Evolutionary conservation across 1,139 yeast species (phyloP).

Genomic region (Debaryomycetaceae sp.): DNA sequence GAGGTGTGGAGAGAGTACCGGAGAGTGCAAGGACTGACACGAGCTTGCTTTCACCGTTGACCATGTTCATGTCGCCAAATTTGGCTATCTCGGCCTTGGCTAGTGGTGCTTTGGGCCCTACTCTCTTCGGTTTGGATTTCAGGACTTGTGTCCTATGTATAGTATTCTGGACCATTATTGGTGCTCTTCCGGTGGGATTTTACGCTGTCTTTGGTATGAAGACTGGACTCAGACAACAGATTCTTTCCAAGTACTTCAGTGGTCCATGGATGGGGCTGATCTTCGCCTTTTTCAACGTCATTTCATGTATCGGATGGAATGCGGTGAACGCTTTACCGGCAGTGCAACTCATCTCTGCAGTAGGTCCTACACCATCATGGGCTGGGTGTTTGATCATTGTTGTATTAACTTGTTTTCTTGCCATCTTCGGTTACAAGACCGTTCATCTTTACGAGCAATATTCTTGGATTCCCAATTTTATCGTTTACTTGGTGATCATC

Average conservation of each 20-base stretch:
- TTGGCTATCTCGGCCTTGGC: slow-evolving; percentile 27
- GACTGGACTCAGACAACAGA: slow-evolving; percentile 33
- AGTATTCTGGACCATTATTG: slow-evolving; percentile 21
- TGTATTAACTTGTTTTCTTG: slow-evolving; percentile 20
- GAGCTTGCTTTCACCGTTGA: slow-evolving; percentile 20
- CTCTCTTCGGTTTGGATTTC: slow-evolving; percentile 24
- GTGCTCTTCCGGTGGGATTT: slow-evolving; percentile 29
- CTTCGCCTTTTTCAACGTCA: slow-evolving; percentile 29
- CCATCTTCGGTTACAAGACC: slow-evolving; percentile 26
- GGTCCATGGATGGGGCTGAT: slow-evolving; percentile 30
- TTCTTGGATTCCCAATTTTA: slow-evolving; percentile 27
- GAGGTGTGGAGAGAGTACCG: slow-evolving; percentile 46
- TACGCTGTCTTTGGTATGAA: slow-evolving; percentile 32
- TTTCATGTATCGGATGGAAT: slow-evolving; percentile 35
- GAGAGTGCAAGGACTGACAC: slow-evolving; percentile 37
- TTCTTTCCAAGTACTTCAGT: slow-evolving; percentile 26
- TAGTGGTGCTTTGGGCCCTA: slow-evolving; percentile 30
- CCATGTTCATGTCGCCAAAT: slow-evolving; percentile 30
- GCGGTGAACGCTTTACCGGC: slow-evolving; percentile 31
- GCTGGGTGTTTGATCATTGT: slow-evolving; percentile 31
- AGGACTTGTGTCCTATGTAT: slow-evolving; percentile 33
- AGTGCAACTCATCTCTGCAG: slow-evolving; percentile 24
- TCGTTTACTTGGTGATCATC: slow-evolving; percentile 23
- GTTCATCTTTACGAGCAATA: slow-evolving; percentile 27
- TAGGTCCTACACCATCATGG: slow-evolving; percentile 30